Percentiles rank a stretch among this genome's conserved stretches.
These are phyloP conservation scores for Geosmithia flava DNA, from an alignment of 2,329 filamentous ascomycete species.

Conservation along the genomic window DNA sequence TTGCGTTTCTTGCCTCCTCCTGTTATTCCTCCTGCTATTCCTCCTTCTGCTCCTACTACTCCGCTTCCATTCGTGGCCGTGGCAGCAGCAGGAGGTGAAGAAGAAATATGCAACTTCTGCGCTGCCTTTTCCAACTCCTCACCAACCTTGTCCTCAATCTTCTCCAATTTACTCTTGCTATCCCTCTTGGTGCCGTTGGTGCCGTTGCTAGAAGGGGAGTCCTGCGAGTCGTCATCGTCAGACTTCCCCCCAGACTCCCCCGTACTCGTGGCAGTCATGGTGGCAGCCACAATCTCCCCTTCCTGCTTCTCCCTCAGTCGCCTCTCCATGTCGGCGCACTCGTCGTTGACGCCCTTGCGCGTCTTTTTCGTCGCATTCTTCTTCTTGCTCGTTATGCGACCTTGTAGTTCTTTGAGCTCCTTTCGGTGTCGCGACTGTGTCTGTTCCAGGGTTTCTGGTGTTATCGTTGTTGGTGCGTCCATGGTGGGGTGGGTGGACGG, in stretches of 20 bases:
- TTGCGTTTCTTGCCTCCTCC: conserved; percentile 60
- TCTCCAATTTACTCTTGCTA: conserved; percentile 1
- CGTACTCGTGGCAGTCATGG: too few relatives aligned
- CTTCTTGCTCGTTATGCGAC: conserved; percentile 85
- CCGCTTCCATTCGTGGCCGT: neutral
- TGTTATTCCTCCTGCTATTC: conserved; percentile 3
- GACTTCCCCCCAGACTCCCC: too few relatives aligned
- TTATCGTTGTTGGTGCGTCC: too few relatives aligned
- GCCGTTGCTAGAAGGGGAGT: neutral
- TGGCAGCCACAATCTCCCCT: conserved; percentile 46
- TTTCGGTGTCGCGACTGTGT: conserved; percentile 72
- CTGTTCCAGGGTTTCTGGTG: conserved; percentile 54
- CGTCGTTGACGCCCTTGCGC: conserved; percentile 60
- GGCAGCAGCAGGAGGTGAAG: neutral
- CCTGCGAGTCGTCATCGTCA: conserved; percentile 6
- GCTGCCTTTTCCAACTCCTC: conserved; percentile 8
- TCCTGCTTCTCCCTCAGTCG: conserved; percentile 54
- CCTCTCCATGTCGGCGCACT: conserved; percentile 61
- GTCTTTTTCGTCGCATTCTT: conserved; percentile 90
- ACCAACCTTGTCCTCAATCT: conserved; percentile 7
- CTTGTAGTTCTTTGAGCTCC: conserved; percentile 78
- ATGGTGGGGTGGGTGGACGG: too few relatives aligned
- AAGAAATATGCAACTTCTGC: conserved; percentile 9
- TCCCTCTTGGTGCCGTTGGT: conserved; percentile 7
- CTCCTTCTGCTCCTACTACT: conserved; percentile 2